Conservation (phyloP, 78 protist genomes). For the Mastigamoeba balamuthi region DNA sequence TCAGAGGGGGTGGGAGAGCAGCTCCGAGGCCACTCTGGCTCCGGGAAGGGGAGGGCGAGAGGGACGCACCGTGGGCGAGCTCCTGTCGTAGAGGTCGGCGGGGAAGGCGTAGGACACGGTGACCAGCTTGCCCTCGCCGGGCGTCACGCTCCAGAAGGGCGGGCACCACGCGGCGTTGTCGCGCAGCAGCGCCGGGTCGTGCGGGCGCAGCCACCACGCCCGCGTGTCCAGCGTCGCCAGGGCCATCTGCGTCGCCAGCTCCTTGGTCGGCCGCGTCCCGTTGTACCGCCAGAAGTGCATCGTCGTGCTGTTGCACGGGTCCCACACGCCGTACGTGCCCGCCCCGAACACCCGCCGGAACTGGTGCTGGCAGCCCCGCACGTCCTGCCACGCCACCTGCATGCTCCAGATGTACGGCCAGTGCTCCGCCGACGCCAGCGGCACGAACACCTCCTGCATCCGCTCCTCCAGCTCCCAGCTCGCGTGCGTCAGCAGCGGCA, state of each 20-base stretch:
- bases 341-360: background rate
- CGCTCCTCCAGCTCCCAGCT: background rate
- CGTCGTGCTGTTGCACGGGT: background rate
- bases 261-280: background rate
- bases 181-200: background rate
- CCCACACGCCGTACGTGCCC: background rate
- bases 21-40: background rate
- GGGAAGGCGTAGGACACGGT: background rate
- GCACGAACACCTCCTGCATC: background rate
- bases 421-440: background rate
- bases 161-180: background rate
- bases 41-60: background rate
- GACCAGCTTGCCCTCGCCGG: background rate
- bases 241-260: background rate
- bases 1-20: too few species aligned
- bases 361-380: background rate
- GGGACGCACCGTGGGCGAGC: background rate
- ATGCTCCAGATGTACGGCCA: background rate
- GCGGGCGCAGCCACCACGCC: background rate
- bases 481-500: background rate
- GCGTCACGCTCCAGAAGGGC: background rate
- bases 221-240: background rate
- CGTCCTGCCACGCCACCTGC: background rate
- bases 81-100: background rate
- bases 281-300: background rate